Base-by-base conservation (phyloP, 345 rosid genomes). In the Moringa oleifera region DNA sequence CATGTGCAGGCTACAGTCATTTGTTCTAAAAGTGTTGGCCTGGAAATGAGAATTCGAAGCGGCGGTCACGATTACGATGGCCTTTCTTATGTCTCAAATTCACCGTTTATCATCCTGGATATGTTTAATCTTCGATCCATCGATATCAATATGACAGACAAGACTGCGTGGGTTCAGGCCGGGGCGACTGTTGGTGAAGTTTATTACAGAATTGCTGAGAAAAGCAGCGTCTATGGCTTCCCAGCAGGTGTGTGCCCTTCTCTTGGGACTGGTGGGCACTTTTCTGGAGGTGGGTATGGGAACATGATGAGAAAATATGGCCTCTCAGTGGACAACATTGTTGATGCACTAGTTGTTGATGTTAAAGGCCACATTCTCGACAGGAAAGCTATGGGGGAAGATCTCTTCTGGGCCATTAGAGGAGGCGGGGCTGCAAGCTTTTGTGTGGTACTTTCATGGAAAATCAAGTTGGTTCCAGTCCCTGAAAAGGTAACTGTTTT, bases 391-490 rank as follows among this genome's bases (percentile, higher is more conserved):
- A 79, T 77, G 78, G 84, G 88, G 19, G 76, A 79, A 18, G 88
- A 85, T 51, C 25, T 83, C 0, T 83, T 83, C 31, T 85, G 83
- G 88, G 91, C 91, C 0, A 81, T 86, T n/a, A 65, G 78, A 0
- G 91, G 89, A 0, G 87, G 89, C 6, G 91, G 85, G 0, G 89
- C 83, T 0, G 81, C 76, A 0, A 86, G 84, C 62, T 83, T 86
- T 5, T 85, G 87, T 0, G 71, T 83, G 52, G 71, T 83, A 46
- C 73, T 80, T 37, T 60, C 83, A 0, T 86, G 73, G 72, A 74
- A 71, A 33, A 59, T 85, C 18, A 83, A 74, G 13, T 59, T 85
- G 21, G 89, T 86, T 22, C 57, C 46, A 0, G 83, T 86, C 2
- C 91, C 91, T 5, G 18, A 61, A 51, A 74, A 4, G 12, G 64